Evolutionary conservation across 352 stramenopile species (phyloP).

Genomic region (Aphanomyces euteiches): DNA sequence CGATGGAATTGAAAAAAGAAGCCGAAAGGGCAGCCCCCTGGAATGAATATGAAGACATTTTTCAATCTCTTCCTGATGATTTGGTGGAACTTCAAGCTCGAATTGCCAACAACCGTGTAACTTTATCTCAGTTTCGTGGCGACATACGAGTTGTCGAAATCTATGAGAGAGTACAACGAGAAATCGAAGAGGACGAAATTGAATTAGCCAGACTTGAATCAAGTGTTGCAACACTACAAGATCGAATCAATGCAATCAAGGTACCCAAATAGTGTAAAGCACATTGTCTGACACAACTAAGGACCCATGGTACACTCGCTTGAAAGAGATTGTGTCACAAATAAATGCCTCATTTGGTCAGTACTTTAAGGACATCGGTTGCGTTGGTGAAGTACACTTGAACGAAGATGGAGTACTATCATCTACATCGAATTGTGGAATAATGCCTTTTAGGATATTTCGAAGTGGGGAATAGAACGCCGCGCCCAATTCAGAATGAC

Average conservation of each 20-base stretch:
- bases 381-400: slow-evolving; percentile 76
- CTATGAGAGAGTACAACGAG: slow-evolving; percentile 55
- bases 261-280: slow-evolving; percentile 31
- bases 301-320: slow-evolving; percentile 60
- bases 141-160: slow-evolving; percentile 69
- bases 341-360: slow-evolving; percentile 81
- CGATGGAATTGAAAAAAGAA: slow-evolving; percentile 60
- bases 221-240: slow-evolving; percentile 58
- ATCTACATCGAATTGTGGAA: background rate
- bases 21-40: slow-evolving; percentile 67
- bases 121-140: slow-evolving; percentile 73
- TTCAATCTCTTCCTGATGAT: slow-evolving; percentile 62
- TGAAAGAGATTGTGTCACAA: slow-evolving; percentile 67
- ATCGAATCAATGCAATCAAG: slow-evolving; percentile 72
- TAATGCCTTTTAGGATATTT: slow-evolving; percentile 52
- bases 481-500: slow-evolving; percentile 84
- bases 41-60: slow-evolving; percentile 58
- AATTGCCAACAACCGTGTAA: slow-evolving; percentile 83
- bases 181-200: slow-evolving; percentile 68
- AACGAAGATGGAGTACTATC: slow-evolving; percentile 44
- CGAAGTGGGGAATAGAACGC: slow-evolving; percentile 83
- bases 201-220: slow-evolving; percentile 55
- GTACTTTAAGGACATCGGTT: slow-evolving; percentile 84
- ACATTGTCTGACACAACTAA: slow-evolving; percentile 26
- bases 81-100: slow-evolving; percentile 66